Conservation (phyloP, 495 filamentous ascomycete genomes). For the Margaritispora aquatica region DNA sequence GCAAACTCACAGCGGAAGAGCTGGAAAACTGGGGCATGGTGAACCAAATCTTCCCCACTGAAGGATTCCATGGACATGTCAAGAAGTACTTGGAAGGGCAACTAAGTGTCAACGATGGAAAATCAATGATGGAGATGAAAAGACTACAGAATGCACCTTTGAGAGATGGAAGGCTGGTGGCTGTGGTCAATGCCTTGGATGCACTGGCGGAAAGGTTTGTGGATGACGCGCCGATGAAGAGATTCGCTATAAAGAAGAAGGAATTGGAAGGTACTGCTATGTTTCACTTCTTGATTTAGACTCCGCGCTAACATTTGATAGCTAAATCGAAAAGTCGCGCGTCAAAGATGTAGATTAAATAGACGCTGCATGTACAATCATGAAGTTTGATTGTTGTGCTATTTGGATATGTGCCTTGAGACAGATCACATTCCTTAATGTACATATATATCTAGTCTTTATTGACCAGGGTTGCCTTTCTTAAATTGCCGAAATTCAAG, state of each 20-base stretch:
- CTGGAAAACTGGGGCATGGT: constrained; percentile 22
- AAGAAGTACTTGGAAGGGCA: constrained; percentile 18
- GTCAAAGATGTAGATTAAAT: constrained; percentile 9
- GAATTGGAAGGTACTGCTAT: constrained; percentile 14
- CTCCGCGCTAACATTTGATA: background rate
- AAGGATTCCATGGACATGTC: constrained; percentile 16
- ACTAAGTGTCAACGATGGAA: constrained; percentile 21
- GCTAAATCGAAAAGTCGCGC: constrained; percentile 12
- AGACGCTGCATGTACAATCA: too few species aligned
- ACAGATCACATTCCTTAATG: too few species aligned
- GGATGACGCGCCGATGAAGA: constrained; percentile 17
- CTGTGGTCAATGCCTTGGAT: constrained; percentile 16
- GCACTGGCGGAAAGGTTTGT: constrained; percentile 23
- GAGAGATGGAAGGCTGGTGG: constrained; percentile 18
- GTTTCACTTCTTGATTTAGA: background rate
- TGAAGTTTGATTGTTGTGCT: too few species aligned
- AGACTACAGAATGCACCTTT: constrained; percentile 23
- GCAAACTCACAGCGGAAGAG: constrained; percentile 19
- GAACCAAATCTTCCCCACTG: constrained; percentile 16
- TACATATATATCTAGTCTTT: too few species aligned
- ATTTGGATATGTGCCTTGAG: too few species aligned
- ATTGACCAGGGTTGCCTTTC: too few species aligned
- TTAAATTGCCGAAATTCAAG: too few species aligned
- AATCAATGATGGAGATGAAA: constrained; percentile 27
- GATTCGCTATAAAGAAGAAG: constrained; percentile 19